Evolutionary conservation across 116 monocot species (phyloP).

Genomic region (Phalaenopsis hybrid): DNA sequence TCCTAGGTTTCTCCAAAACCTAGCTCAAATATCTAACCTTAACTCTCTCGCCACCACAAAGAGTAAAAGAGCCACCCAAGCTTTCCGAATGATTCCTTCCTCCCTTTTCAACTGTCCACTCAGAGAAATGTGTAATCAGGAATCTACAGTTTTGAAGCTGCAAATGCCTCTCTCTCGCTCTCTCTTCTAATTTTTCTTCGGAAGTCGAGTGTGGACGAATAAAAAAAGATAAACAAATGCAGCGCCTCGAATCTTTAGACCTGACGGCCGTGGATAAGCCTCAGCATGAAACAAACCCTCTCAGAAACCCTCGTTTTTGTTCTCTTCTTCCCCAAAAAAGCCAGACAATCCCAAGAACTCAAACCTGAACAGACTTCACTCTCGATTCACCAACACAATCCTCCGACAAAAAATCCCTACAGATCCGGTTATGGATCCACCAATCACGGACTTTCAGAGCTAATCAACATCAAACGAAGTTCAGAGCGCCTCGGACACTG

Average conservation of each 20-base stretch:
- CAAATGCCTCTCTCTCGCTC: neutral
- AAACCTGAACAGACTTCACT: neutral
- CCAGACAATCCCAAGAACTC: neutral
- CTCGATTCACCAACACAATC: neutral
- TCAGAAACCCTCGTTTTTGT: neutral
- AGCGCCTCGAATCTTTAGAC: too few relatives aligned
- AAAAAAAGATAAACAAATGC: too few relatives aligned
- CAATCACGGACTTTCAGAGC: neutral
- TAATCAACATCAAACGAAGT: neutral
- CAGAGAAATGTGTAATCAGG: neutral
- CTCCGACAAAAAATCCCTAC: neutral
- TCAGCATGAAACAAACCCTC: neutral
- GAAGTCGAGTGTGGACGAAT: too few relatives aligned
- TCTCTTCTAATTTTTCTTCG: too few relatives aligned
- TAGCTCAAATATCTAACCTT: neutral
- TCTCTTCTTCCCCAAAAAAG: neutral
- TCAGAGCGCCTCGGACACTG: neutral
- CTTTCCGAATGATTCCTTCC: too few relatives aligned
- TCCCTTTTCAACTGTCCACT: neutral
- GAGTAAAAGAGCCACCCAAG: neutral
- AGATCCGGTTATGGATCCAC: neutral
- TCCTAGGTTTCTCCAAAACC: neutral
- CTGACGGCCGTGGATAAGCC: neutral
- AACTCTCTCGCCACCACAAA: neutral
- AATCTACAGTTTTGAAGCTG: neutral